phyloP scores from a whole-genome alignment of 2,329 filamentous ascomycete species.

The Ceratocystis alfenasii region DNA sequence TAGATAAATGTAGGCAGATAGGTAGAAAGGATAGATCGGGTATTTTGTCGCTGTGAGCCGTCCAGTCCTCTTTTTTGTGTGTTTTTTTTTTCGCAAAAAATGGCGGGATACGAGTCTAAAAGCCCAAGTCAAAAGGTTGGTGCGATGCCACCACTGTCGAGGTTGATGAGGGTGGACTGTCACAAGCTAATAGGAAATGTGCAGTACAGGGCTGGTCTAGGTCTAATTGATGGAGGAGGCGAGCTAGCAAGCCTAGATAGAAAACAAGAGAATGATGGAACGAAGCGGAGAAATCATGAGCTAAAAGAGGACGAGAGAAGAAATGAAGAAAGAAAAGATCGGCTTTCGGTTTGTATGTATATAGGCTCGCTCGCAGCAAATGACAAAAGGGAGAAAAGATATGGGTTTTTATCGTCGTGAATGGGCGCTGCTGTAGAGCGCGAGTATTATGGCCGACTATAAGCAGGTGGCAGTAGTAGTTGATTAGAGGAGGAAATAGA shows the following conservation, averaged over 20 bases:
- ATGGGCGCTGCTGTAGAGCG: neutral
- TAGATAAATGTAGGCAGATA: neutral
- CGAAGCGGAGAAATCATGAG: neutral
- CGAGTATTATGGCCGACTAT: neutral
- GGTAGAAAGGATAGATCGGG: neutral
- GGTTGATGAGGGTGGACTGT: neutral
- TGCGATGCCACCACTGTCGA: neutral
- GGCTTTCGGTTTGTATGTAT: neutral
- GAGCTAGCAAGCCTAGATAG: neutral
- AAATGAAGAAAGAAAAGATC: neutral
- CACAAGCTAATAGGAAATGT: neutral
- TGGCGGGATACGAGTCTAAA: neutral
- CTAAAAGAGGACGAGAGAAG: neutral
- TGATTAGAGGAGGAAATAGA: slow-evolving; percentile 1
- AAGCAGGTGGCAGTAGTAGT: neutral
- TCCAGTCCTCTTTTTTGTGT: no score
- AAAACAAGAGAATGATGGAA: neutral
- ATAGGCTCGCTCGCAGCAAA: slow-evolving; percentile 1
- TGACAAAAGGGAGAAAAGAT: neutral
- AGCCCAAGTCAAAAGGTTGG: neutral
- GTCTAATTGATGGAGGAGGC: neutral
- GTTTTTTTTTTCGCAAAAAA: neutral
- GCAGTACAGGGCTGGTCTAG: neutral
- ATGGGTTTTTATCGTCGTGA: neutral
- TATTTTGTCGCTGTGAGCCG: no score